phyloP scores from a whole-genome alignment of 2,329 filamentous ascomycete species.

The Stemphylium lycopersici region DNA sequence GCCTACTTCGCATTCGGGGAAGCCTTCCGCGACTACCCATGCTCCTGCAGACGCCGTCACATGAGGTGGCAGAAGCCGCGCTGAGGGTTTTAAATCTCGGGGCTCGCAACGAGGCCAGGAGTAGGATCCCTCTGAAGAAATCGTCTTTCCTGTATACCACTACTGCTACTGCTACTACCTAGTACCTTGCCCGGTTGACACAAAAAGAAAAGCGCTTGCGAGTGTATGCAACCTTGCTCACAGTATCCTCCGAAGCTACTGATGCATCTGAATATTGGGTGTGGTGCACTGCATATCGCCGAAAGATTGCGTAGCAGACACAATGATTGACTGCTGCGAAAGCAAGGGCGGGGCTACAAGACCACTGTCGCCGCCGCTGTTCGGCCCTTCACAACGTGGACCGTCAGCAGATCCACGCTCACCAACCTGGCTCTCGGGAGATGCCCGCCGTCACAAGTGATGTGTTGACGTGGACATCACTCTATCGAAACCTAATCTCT shows the following conservation, averaged over 20 bases:
- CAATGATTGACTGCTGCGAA: background rate
- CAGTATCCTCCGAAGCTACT: slow-evolving; percentile 30
- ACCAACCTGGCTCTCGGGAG: slow-evolving; percentile 17
- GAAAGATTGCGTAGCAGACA: slow-evolving; percentile 4
- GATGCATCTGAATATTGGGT: slow-evolving; percentile 26
- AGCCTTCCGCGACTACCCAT: slow-evolving; percentile 7
- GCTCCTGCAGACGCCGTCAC: slow-evolving; percentile 9
- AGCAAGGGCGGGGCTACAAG: slow-evolving; percentile 10
- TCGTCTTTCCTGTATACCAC: background rate
- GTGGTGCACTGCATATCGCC: slow-evolving; percentile 16
- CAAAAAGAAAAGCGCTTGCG: background rate
- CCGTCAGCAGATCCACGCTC: slow-evolving; percentile 15
- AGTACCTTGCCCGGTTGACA: background rate
- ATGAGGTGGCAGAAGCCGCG: slow-evolving; percentile 3
- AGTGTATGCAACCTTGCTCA: slow-evolving; percentile 19
- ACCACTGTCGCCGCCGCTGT: slow-evolving; percentile 10
- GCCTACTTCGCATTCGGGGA: slow-evolving; percentile 12
- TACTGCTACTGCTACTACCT: background rate
- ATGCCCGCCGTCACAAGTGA: slow-evolving; percentile 5
- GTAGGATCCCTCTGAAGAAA: background rate
- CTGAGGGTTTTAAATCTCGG: slow-evolving; percentile 2
- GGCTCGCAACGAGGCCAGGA: slow-evolving; percentile 1
- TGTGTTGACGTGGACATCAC: slow-evolving; percentile 16
- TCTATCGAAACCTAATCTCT: slow-evolving; percentile 16
- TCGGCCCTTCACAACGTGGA: slow-evolving; percentile 13